Percentiles rank a stretch among this genome's conserved stretches.
These are phyloP conservation scores for Fraxinus paxiana DNA, from an alignment of 305 asterid genomes.

Conservation along the genomic window DNA sequence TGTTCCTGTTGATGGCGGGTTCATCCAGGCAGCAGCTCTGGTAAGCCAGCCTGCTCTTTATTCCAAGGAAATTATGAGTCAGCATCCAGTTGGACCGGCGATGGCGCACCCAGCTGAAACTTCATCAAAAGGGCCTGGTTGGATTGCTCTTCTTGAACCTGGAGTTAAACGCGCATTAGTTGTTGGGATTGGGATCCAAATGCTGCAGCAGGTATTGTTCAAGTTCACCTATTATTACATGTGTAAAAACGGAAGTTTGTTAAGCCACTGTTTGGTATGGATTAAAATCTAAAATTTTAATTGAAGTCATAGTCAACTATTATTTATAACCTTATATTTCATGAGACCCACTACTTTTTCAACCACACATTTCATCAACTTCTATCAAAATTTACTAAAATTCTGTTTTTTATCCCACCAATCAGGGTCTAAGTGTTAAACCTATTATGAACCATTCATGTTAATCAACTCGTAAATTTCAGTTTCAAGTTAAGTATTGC, in stretches of 20 bases:
- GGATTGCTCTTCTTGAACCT: conserved; percentile 75
- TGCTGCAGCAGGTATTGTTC: conserved; percentile 69
- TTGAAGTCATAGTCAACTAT: not conserved
- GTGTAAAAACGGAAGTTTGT: not conserved
- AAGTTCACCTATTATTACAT: not conserved
- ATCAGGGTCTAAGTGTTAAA: not conserved
- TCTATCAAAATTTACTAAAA: not conserved
- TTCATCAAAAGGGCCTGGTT: conserved; percentile 39
- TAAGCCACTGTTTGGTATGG: not conserved
- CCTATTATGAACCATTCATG: not conserved
- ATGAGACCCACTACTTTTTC: not conserved
- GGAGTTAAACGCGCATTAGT: conserved; percentile 79
- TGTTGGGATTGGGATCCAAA: conserved; percentile 75
- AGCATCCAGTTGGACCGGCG: conserved; percentile 71
- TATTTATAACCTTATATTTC: not conserved
- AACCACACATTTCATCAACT: not conserved
- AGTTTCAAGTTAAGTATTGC: not conserved
- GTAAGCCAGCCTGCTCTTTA: conserved; percentile 80
- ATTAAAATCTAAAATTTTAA: no score
- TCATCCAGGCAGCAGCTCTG: conserved; percentile 71
- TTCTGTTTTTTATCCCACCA: not conserved
- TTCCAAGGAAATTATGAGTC: conserved; percentile 51
- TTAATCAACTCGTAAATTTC: not conserved
- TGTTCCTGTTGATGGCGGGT: conserved; percentile 48
- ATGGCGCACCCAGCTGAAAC: conserved; percentile 72